phyloP scores from a whole-genome alignment of 2,329 filamentous ascomycete genomes.

The Clonostachys rosea region DNA sequence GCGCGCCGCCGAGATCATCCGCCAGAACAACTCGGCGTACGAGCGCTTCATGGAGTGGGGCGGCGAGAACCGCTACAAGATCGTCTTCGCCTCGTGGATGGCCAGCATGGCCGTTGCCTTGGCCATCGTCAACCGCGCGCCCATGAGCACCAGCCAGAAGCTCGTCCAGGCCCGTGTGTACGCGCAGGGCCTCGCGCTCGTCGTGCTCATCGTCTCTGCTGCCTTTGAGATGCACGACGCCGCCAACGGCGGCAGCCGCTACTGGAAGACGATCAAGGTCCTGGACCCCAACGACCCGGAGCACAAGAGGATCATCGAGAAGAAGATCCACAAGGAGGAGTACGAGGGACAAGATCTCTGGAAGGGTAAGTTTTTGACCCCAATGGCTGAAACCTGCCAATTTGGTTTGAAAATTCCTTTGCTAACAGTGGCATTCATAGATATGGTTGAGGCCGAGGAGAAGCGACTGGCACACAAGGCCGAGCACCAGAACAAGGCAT shows the following conservation, averaged over 20 bases:
- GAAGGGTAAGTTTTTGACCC: conserved; percentile 57
- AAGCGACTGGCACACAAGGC: conserved; percentile 40
- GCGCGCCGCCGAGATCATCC: conserved; percentile 48
- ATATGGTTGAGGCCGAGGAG: conserved; percentile 83
- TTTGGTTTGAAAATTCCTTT: not conserved
- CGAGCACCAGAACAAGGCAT: no score
- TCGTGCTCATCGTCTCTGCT: conserved; percentile 76
- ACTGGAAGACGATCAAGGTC: conserved; percentile 79
- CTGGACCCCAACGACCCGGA: conserved; percentile 76
- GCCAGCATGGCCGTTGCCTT: conserved; percentile 74
- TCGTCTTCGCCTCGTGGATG: conserved; percentile 79
- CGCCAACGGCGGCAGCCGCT: conserved; percentile 64
- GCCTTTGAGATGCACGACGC: conserved; percentile 79
- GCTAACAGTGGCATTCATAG: conserved; percentile 28
- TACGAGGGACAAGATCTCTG: conserved; percentile 90
- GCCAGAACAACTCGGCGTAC: conserved; percentile 48
- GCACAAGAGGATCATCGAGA: conserved; percentile 81
- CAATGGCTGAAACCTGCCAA: no score
- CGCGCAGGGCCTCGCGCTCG: conserved; percentile 83
- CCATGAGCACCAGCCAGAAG: conserved; percentile 74
- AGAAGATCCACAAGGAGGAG: conserved; percentile 80
- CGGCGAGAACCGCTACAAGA: conserved; percentile 76
- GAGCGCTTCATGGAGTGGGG: conserved; percentile 70
- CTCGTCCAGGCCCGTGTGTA: conserved; percentile 93
- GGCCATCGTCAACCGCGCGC: conserved; percentile 71